A percentile compares a stretch with the other conserved stretches of the same genome.
These are phyloP conservation scores for Meripilus lineatus DNA, from an alignment of 1,284 basidiomycete species.

Conservation along the genomic window DNA sequence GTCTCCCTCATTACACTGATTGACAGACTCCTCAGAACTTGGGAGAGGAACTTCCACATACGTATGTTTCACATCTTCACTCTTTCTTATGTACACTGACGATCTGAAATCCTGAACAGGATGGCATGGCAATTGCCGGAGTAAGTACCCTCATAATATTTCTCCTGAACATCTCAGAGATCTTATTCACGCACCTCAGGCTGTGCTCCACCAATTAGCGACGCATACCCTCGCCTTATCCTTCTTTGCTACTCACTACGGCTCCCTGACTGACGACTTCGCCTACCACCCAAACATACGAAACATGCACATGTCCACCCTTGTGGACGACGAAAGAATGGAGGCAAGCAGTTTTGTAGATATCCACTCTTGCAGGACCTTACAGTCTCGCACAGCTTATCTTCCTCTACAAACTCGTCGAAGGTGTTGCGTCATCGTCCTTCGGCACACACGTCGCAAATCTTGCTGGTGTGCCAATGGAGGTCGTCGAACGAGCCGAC, in stretches of 20 bases:
- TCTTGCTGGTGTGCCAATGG: slow-evolving; percentile 75
- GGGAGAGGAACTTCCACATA: slow-evolving; percentile 86
- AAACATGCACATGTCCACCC: slow-evolving; percentile 92
- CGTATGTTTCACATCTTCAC: slow-evolving; percentile 45
- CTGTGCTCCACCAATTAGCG: slow-evolving; percentile 89
- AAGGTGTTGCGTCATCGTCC: slow-evolving; percentile 85
- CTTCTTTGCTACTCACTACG: slow-evolving; percentile 87
- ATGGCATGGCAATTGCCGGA: slow-evolving; percentile 94
- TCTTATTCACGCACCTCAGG: too few species aligned
- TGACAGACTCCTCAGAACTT: slow-evolving; percentile 53
- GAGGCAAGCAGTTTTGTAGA: slow-evolving; percentile 49
- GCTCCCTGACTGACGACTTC: slow-evolving; percentile 83
- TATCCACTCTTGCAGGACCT: background rate
- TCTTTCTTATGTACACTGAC: slow-evolving; percentile 1
- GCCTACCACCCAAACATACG: slow-evolving; percentile 89
- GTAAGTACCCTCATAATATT: slow-evolving; percentile 34
- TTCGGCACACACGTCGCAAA: slow-evolving; percentile 93
- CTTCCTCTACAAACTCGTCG: slow-evolving; percentile 91
- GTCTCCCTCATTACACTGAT: slow-evolving; percentile 12
- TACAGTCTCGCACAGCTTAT: slow-evolving; percentile 41
- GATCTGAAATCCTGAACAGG: slow-evolving; percentile 54
- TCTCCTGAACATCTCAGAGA: background rate
- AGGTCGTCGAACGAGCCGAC: slow-evolving; percentile 85
- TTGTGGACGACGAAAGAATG: slow-evolving; percentile 85
- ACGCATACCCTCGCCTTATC: slow-evolving; percentile 85